A percentile compares a stretch with the other conserved stretches of the same genome.
Conservation (phyloP, 768 basidiomycete species). For the Psilocybe sp. region DNA sequence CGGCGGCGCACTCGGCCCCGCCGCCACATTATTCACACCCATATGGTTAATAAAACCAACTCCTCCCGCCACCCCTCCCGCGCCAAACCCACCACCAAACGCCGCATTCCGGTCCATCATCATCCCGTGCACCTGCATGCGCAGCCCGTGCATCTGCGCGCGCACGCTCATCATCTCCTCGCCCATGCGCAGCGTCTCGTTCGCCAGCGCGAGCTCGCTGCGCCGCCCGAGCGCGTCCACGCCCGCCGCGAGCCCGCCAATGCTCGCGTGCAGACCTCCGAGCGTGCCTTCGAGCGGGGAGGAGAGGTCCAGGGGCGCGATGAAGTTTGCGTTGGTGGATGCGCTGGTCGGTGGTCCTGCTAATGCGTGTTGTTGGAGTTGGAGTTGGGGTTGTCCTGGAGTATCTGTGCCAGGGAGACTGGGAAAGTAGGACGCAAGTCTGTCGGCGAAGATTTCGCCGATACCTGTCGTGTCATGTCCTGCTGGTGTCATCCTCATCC, state of each 20-base stretch:
- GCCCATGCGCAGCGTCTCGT: slow-evolving; percentile 67
- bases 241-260: slow-evolving; percentile 59
- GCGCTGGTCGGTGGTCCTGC: slow-evolving; percentile 6
- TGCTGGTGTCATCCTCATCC: too few relatives aligned
- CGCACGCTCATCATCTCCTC: slow-evolving; percentile 74
- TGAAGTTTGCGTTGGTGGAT: slow-evolving; percentile 14
- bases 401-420: too few relatives aligned
- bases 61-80: too few relatives aligned
- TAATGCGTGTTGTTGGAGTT: too few relatives aligned
- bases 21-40: slow-evolving; percentile 7
- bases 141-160: slow-evolving; percentile 67
- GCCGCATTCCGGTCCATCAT: slow-evolving; percentile 76
- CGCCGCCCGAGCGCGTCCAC: slow-evolving; percentile 49
- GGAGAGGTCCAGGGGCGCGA: slow-evolving; percentile 63
- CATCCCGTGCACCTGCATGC: slow-evolving; percentile 79
- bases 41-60: too few relatives aligned
- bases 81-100: slow-evolving; percentile 43
- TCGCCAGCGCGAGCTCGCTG: slow-evolving; percentile 63
- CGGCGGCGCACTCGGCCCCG: neutral
- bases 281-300: slow-evolving; percentile 66
- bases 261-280: slow-evolving; percentile 52
- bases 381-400: too few relatives aligned
- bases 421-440: too few relatives aligned
- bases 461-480: too few relatives aligned
- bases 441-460: too few relatives aligned